Conservation (phyloP, 176 grass and related monocot species). For the Aegilops tauschii region DNA sequence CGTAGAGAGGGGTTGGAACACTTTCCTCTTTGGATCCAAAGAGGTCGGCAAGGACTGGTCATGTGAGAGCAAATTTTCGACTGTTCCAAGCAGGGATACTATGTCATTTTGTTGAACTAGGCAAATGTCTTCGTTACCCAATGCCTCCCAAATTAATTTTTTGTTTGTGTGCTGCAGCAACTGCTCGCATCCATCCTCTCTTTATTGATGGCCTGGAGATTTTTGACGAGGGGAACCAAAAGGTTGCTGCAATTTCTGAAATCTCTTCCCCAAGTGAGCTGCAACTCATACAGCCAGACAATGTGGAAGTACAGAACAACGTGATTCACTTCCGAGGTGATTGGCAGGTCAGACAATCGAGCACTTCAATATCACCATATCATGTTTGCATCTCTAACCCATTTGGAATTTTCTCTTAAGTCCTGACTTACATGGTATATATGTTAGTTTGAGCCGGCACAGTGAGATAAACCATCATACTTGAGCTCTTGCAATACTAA, state of each 20-base stretch:
- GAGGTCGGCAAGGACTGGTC: constrained; percentile 78
- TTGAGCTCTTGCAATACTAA: not conserved
- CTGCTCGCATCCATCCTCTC: constrained; percentile 67
- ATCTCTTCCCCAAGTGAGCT: constrained; percentile 71
- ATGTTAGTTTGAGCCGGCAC: not conserved
- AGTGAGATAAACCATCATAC: not conserved
- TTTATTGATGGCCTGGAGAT: constrained; percentile 64
- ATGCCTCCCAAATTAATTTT: not conserved
- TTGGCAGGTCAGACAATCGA: constrained; percentile 70
- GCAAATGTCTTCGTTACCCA: not conserved
- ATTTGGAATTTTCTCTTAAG: not conserved
- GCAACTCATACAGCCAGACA: constrained; percentile 56
- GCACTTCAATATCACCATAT: not conserved
- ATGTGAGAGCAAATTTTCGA: constrained; percentile 40
- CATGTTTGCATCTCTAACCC: not conserved
- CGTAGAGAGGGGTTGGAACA: constrained; percentile 90
- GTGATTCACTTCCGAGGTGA: constrained; percentile 69
- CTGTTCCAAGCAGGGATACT: not conserved
- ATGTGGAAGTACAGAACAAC: constrained; percentile 45
- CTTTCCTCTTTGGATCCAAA: constrained; percentile 80
- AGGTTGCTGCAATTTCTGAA: constrained; percentile 57
- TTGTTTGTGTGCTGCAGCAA: constrained; percentile 44
- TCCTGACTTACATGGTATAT: not conserved
- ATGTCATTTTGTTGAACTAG: not conserved
- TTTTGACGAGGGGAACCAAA: constrained; percentile 45